Conservation (phyloP, 2,329 filamentous ascomycete species). For the Pyrenophora graminea region DNA sequence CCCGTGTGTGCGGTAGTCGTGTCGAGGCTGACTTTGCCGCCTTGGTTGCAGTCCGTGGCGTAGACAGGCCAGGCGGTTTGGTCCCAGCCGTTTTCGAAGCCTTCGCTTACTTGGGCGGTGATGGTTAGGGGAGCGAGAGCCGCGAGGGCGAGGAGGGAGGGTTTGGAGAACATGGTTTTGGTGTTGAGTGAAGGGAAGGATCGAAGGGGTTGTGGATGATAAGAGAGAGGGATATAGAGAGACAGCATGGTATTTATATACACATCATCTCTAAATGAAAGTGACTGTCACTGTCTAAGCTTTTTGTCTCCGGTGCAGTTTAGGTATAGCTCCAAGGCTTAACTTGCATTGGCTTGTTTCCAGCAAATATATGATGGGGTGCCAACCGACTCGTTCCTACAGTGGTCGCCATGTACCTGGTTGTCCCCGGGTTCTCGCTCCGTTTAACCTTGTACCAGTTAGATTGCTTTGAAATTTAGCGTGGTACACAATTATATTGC, state of each 20-base stretch:
- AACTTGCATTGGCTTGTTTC: slow-evolving; percentile 7
- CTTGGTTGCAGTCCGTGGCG: slow-evolving; percentile 64
- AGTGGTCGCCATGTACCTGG: not conserved
- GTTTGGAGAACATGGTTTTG: slow-evolving; percentile 50
- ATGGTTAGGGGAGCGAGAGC: slow-evolving; percentile 44
- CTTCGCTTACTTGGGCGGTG: slow-evolving; percentile 59
- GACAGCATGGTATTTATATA: too few relatives aligned
- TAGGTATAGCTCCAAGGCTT: slow-evolving; percentile 4
- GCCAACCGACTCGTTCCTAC: slow-evolving; percentile 14
- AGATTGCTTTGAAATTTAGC: slow-evolving; percentile 14
- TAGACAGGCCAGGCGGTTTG: slow-evolving; percentile 62
- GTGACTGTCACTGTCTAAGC: not conserved
- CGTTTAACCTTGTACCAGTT: slow-evolving; percentile 8
- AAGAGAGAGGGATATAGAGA: too few relatives aligned
- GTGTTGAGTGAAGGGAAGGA: too few relatives aligned
- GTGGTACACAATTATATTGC: slow-evolving; percentile 10
- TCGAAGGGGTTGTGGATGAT: too few relatives aligned
- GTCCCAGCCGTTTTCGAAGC: slow-evolving; percentile 64
- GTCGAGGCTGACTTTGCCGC: slow-evolving; percentile 61
- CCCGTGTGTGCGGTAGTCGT: slow-evolving; percentile 57
- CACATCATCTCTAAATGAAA: too few relatives aligned
- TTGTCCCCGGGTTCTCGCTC: not conserved
- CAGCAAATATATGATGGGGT: slow-evolving; percentile 6
- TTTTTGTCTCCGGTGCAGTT: slow-evolving; percentile 9
- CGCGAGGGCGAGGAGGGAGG: slow-evolving; percentile 52